A percentile compares a stretch with the other conserved stretches of the same genome.
phyloP scores from a whole-genome alignment of 2,329 filamentous ascomycete genomes.

The Orbilia oligospora region DNA sequence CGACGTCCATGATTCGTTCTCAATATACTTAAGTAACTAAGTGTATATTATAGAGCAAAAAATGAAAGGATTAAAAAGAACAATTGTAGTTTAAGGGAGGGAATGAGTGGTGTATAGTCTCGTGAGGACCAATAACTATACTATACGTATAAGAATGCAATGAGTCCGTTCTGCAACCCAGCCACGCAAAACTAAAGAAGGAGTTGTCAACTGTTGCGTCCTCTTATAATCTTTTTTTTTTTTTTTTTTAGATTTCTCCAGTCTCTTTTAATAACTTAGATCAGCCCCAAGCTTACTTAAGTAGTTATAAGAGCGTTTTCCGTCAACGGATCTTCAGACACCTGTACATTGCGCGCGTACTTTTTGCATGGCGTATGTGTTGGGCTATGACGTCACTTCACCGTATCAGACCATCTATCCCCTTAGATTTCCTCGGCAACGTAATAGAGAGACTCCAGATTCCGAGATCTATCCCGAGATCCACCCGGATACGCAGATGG shows the following conservation, averaged over 20 bases:
- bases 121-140: background rate
- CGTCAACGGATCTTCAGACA: conserved; percentile 4
- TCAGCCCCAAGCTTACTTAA: background rate
- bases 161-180: too few relatives aligned
- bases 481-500: background rate
- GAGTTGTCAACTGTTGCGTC: background rate
- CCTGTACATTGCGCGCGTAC: too few relatives aligned
- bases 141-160: too few relatives aligned
- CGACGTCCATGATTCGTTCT: background rate
- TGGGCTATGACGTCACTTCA: conserved; percentile 27
- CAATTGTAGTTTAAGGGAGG: too few relatives aligned
- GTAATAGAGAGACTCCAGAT: background rate
- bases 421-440: background rate
- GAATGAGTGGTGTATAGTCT: background rate
- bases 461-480: conserved; percentile 23
- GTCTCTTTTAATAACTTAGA: background rate
- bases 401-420: conserved; percentile 11
- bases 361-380: conserved; percentile 6
- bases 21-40: too few relatives aligned
- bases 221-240: background rate
- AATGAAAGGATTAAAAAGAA: too few relatives aligned
- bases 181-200: too few relatives aligned
- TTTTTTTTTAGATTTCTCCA: too few relatives aligned
- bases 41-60: too few relatives aligned
- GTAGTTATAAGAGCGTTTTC: background rate